phyloP scores from a whole-genome alignment of 2,329 filamentous ascomycete genomes.

The Fusarium miscanthi region DNA sequence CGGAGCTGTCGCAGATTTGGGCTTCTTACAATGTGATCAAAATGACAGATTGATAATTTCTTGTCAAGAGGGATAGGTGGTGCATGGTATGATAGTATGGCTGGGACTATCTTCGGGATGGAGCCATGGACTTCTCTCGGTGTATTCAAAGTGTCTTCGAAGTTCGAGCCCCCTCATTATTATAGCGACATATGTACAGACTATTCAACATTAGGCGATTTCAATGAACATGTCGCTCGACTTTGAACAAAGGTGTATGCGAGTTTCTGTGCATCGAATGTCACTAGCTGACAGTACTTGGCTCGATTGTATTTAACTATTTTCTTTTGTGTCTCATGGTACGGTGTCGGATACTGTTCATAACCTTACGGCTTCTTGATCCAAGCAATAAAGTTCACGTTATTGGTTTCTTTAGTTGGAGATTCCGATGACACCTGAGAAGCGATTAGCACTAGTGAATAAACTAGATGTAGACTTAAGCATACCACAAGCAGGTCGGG shows the following conservation, averaged over 20 bases:
- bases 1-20: not conserved
- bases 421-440: slow-evolving; percentile 86
- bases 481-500: slow-evolving; percentile 92
- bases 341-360: not conserved
- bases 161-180: not conserved
- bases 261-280: not conserved
- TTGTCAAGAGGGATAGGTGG: not conserved
- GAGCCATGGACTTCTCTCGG: not conserved
- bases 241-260: not conserved
- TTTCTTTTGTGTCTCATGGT: slow-evolving; percentile 10
- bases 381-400: slow-evolving; percentile 9
- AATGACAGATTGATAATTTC: not conserved
- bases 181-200: slow-evolving; percentile 1
- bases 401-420: slow-evolving; percentile 66
- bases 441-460: slow-evolving; percentile 16
- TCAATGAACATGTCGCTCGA: not conserved
- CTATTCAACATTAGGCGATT: not conserved
- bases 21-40: not conserved
- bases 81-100: not conserved
- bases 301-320: slow-evolving; percentile 36
- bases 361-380: not conserved
- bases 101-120: slow-evolving; percentile 5
- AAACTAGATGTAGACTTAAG: slow-evolving; percentile 16
- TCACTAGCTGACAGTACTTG: slow-evolving; percentile 6
- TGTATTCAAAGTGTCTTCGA: not conserved